Conservation (phyloP, 805 yeast genomes). For the Kazachstania kunashirensis region DNA sequence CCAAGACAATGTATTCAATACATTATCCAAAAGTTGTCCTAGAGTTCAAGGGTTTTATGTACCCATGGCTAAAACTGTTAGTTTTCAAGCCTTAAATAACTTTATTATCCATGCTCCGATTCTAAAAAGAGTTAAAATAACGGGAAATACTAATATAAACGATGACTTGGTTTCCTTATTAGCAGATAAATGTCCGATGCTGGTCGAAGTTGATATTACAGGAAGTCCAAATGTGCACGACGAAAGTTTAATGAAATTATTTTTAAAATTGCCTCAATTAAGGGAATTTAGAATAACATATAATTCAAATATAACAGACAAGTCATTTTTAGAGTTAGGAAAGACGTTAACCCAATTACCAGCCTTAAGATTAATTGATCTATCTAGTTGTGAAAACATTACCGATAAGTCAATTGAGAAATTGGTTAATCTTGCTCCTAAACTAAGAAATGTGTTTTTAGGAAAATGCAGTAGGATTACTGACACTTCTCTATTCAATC, state of each 20-base stretch:
- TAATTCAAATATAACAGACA: conserved; percentile 60
- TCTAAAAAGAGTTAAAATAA: conserved; percentile 73
- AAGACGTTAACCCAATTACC: conserved; percentile 36
- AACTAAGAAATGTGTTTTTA: conserved; percentile 74
- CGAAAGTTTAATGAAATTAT: conserved; percentile 44
- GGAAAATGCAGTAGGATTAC: conserved; percentile 85
- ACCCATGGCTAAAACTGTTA: conserved; percentile 67
- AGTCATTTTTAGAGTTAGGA: conserved; percentile 37
- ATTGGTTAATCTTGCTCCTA: conserved; percentile 70
- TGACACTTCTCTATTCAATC: conserved; percentile 63
- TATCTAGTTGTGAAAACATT: conserved; percentile 72
- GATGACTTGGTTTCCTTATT: conserved; percentile 53
- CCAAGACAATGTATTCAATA: conserved; percentile 58
- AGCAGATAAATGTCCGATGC: conserved; percentile 60
- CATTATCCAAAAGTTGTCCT: conserved; percentile 61
- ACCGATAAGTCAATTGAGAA: conserved; percentile 71
- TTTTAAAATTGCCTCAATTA: conserved; percentile 55
- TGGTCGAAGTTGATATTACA: conserved; percentile 86
- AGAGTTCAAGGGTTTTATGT: conserved; percentile 84
- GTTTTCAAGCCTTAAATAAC: conserved; percentile 51
- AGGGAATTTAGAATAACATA: conserved; percentile 79
- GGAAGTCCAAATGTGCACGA: conserved; percentile 70
- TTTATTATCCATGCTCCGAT: conserved; percentile 57
- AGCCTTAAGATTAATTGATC: conserved; percentile 68
- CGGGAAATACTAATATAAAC: conserved; percentile 57